Conservation (phyloP, 371 early-diverging fungal genomes). For the Parasitella parasitica region DNA sequence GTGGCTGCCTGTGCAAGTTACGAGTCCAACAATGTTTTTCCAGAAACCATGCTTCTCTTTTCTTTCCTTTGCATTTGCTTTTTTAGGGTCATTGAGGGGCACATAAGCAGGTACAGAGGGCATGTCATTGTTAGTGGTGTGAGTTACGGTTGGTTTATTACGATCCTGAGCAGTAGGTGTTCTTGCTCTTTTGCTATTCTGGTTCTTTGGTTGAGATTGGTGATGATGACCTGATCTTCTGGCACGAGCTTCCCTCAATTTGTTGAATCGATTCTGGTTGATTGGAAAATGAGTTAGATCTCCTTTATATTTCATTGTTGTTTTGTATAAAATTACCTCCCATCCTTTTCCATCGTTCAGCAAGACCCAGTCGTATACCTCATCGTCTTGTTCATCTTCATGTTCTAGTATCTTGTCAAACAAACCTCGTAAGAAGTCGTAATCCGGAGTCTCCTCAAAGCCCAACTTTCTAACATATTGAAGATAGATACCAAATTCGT, state of each 20-base stretch:
- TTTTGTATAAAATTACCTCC: constrained; percentile 43
- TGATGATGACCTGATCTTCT: constrained; percentile 25
- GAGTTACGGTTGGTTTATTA: neutral
- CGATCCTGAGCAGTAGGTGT: neutral
- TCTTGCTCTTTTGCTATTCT: constrained; percentile 9
- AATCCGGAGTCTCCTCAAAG: constrained; percentile 97
- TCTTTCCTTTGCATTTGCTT: neutral
- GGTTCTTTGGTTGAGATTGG: constrained; percentile 13
- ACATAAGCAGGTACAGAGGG: constrained; percentile 21
- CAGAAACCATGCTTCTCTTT: constrained; percentile 18
- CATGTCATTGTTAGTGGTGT: neutral
- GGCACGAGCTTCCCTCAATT: constrained; percentile 23
- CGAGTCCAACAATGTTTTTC: constrained; percentile 15
- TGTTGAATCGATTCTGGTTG: constrained; percentile 21
- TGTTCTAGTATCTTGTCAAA: constrained; percentile 82
- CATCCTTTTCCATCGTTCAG: constrained; percentile 67
- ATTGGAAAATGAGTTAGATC: neutral
- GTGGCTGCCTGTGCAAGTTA: constrained; percentile 16
- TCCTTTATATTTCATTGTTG: neutral
- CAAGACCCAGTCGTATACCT: constrained; percentile 92
- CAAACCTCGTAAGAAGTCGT: constrained; percentile 82
- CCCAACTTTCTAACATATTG: constrained; percentile 88
- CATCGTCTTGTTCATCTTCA: constrained; percentile 79
- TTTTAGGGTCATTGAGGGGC: constrained; percentile 8
- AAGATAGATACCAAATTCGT: constrained; percentile 91